Percentiles rank a stretch among this genome's conserved stretches.
Evolutionary conservation across 2,329 filamentous ascomycete genomes (phyloP).

Genomic region (Leptosphaerulina australis): DNA sequence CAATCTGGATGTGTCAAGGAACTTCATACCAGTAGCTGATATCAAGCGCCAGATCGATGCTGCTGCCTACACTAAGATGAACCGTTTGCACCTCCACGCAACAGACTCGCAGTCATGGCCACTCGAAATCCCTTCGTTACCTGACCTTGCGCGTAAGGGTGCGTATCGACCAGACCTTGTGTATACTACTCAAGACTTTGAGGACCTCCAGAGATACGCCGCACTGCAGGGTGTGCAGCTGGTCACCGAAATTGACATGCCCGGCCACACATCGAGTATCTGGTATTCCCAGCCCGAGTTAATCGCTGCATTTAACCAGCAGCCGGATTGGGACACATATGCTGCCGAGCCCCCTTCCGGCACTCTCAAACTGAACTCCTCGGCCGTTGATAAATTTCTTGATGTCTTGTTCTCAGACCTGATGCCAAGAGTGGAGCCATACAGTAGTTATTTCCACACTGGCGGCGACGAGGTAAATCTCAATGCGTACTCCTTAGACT

Average conservation of each 20-base stretch:
- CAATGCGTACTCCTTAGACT: constrained; percentile 74
- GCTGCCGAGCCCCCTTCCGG: constrained; percentile 62
- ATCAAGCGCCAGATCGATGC: constrained; percentile 79
- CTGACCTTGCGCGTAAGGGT: constrained; percentile 73
- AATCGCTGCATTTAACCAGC: constrained; percentile 66
- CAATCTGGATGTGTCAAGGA: constrained; percentile 77
- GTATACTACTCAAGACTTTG: constrained; percentile 70
- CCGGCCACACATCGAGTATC: constrained; percentile 76
- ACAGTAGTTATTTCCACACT: constrained; percentile 79
- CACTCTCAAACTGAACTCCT: constrained; percentile 76
- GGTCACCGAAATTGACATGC: constrained; percentile 80
- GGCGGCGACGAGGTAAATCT: constrained; percentile 87
- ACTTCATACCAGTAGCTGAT: constrained; percentile 70
- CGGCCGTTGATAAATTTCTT: constrained; percentile 72
- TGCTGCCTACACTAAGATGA: constrained; percentile 80
- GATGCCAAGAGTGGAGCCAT: constrained; percentile 65
- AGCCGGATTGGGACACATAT: constrained; percentile 60
- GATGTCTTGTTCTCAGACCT: constrained; percentile 76
- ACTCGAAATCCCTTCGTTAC: constrained; percentile 76
- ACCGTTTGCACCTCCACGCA: constrained; percentile 78
- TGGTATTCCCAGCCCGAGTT: constrained; percentile 71
- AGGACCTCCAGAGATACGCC: constrained; percentile 72
- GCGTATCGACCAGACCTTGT: constrained; percentile 71
- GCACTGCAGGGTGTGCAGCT: constrained; percentile 71
- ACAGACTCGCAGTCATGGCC: constrained; percentile 89